Conservation (phyloP, 352 stramenopile genomes). For the Phytophthora ohioensis region DNA sequence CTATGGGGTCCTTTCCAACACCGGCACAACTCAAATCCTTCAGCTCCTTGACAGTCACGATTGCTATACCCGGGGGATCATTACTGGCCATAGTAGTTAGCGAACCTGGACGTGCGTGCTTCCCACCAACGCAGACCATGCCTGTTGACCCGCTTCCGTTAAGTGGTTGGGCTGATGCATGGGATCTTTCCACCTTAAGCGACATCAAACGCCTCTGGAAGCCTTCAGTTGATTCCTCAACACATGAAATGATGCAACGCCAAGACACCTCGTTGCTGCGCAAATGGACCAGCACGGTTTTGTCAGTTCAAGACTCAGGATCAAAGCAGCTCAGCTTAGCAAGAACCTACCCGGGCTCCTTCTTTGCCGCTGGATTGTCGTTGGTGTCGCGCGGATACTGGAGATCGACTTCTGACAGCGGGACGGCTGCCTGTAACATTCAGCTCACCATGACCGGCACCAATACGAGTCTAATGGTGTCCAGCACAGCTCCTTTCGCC, state of each 20-base stretch:
- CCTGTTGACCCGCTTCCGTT: slow-evolving; percentile 42
- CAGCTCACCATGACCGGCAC: slow-evolving; percentile 34
- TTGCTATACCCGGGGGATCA: slow-evolving; percentile 42
- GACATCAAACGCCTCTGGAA: slow-evolving; percentile 47
- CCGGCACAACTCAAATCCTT: slow-evolving; percentile 11
- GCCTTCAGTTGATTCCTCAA: slow-evolving; percentile 13
- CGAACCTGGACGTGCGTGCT: slow-evolving; percentile 52
- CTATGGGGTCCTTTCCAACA: slow-evolving; percentile 31
- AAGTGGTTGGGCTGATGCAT: slow-evolving; percentile 63
- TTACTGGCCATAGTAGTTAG: slow-evolving; percentile 37
- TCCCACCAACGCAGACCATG: slow-evolving; percentile 10
- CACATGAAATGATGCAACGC: slow-evolving; percentile 24
- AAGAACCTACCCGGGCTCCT: slow-evolving; percentile 43
- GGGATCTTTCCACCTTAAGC: slow-evolving; percentile 45
- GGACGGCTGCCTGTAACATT: slow-evolving; percentile 34
- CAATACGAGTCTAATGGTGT: slow-evolving; percentile 35
- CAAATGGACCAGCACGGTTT: slow-evolving; percentile 42
- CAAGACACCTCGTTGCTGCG: slow-evolving; percentile 53
- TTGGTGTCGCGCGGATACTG: slow-evolving; percentile 59
- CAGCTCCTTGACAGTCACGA: slow-evolving; percentile 17
- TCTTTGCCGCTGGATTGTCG: slow-evolving; percentile 51
- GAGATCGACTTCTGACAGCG: slow-evolving; percentile 1
- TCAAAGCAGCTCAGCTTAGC: slow-evolving; percentile 30
- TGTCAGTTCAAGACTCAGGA: slow-evolving; percentile 37
- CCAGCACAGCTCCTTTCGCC: slow-evolving; percentile 20